These are phyloP conservation scores for Pleodorina starrii DNA, from an alignment of 139 green algal genomes.

Conservation along the genomic window DNA sequence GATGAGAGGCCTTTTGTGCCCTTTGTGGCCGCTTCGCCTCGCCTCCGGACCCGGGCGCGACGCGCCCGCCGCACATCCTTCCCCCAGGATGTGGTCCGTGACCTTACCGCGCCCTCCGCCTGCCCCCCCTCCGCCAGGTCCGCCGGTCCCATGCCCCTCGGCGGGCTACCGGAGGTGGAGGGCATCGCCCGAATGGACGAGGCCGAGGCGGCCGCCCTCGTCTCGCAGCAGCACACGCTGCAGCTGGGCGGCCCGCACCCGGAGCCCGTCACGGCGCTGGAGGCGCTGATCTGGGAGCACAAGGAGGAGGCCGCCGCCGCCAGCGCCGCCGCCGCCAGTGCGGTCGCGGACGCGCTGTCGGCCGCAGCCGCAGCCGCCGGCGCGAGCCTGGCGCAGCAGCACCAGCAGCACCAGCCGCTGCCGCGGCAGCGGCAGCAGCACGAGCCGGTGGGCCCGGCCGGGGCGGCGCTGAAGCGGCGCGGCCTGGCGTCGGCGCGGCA, in stretches of 20 bases:
- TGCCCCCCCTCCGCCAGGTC: neutral
- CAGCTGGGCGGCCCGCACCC: neutral
- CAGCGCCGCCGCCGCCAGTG: neutral
- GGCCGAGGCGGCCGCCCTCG: neutral
- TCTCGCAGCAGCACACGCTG: neutral
- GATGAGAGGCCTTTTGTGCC: no score
- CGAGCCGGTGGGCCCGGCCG: neutral
- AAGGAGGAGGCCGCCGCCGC: constrained; percentile 18
- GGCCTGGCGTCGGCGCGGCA: neutral
- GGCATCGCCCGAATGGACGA: neutral
- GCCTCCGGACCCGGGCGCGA: no score
- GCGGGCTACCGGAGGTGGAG: constrained; percentile 21
- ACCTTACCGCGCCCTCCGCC: no score
- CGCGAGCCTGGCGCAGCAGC: neutral
- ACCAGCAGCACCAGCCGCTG: neutral
- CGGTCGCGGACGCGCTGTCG: neutral
- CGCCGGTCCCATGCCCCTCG: constrained; percentile 6
- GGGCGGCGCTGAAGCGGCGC: neutral
- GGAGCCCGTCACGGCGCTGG: constrained; percentile 14
- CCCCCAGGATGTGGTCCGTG: no score
- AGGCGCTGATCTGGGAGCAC: constrained; percentile 35
- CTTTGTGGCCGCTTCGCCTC: no score
- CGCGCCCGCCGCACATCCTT: no score
- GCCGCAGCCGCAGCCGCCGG: neutral
- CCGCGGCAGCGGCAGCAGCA: neutral